Percentiles rank a stretch among this genome's conserved stretches.
phyloP scores from a whole-genome alignment of 495 filamentous ascomycete genomes.

The Aspergillus nanangensis region DNA sequence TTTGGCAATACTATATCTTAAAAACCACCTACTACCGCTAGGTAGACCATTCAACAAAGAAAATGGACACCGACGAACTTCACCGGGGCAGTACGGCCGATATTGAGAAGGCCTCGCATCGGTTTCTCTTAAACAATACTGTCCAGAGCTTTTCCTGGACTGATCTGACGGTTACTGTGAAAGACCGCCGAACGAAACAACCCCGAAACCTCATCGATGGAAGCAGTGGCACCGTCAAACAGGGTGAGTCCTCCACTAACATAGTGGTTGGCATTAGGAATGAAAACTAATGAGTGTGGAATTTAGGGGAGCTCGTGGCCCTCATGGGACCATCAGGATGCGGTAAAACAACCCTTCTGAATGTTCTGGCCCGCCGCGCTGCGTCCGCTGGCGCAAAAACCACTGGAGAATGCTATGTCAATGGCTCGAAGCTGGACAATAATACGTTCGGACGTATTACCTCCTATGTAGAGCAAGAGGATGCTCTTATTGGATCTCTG shows the following conservation, averaged over 20 bases:
- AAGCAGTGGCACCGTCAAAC: constrained; percentile 25
- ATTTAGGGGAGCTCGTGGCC: constrained; percentile 71
- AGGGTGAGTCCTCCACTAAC: too few relatives aligned
- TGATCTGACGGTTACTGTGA: constrained; percentile 60
- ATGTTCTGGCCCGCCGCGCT: constrained; percentile 61
- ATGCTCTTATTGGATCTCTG: constrained; percentile 72
- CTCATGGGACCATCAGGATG: constrained; percentile 73
- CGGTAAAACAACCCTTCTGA: constrained; percentile 76
- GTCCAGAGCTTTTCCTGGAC: constrained; percentile 56
- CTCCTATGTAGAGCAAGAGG: constrained; percentile 81
- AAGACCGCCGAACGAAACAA: constrained; percentile 60
- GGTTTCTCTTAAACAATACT: constrained; percentile 33
- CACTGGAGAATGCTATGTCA: constrained; percentile 49
- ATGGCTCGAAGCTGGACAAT: constrained; percentile 41
- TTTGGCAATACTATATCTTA: too few relatives aligned
- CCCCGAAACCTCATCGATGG: constrained; percentile 38
- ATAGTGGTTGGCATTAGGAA: too few relatives aligned
- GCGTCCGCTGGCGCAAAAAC: constrained; percentile 43
- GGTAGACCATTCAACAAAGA: too few relatives aligned
- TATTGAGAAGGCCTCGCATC: constrained; percentile 24
- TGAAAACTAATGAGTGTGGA: too few relatives aligned
- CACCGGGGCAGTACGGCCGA: constrained; percentile 11
- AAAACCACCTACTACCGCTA: too few relatives aligned
- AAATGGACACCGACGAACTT: constrained; percentile 3
- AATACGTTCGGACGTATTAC: constrained; percentile 42